Evolutionary conservation across 208 protist species (phyloP), one percentile per base, ranked within the genome.

Genomic region (Trypanosoma conorhini): DNA sequence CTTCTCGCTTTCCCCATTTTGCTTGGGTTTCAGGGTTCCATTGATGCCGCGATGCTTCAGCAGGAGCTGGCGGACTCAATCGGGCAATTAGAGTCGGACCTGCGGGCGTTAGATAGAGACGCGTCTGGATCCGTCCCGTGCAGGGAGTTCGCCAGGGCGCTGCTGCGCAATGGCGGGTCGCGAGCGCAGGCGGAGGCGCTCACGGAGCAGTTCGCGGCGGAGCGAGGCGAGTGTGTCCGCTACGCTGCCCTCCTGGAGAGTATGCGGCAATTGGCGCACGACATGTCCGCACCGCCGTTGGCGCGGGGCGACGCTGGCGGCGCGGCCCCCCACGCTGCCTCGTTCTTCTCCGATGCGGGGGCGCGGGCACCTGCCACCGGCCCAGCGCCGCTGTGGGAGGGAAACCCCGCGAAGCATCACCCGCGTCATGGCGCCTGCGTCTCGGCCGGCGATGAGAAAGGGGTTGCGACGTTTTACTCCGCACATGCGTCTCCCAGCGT

Each of bases 41-140:
- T 75, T 50, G 44, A 75, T 75, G 70, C 38, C 62, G 28, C 22
- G 46, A 76, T 76, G 71, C 35, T 28, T 66, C 63, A 61, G 48
- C 55, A 64, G 33, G 76, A 81, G 59, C 24, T 81, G 54, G 51
- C 63, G 50, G 63, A 81, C 59, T 81, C 70, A 0, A 74, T 81
- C 40, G 62, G 44, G 30, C 67, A 74, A 31, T 65, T 82, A 51
- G 70, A 72, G 60, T 30, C n/a, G 28, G 67, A 82, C 28, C 50
- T 82, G 52, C 55, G 54, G 3, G 61, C 48, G 13, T 52, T 51
- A 19, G 77, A 82, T 51, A 59, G 51, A 30, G 57, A 74, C 26
- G 21, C 58, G 42, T 67, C 62, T 44, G 77, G 77, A 24, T 48
- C 70, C 19, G 8, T 82, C 12, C 56, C 72, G 12, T 51, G n/a